Percentiles rank a stretch among this genome's conserved stretches.
Conservation (phyloP, 176 grass and related monocot species). For the Aegilops speltoides region DNA sequence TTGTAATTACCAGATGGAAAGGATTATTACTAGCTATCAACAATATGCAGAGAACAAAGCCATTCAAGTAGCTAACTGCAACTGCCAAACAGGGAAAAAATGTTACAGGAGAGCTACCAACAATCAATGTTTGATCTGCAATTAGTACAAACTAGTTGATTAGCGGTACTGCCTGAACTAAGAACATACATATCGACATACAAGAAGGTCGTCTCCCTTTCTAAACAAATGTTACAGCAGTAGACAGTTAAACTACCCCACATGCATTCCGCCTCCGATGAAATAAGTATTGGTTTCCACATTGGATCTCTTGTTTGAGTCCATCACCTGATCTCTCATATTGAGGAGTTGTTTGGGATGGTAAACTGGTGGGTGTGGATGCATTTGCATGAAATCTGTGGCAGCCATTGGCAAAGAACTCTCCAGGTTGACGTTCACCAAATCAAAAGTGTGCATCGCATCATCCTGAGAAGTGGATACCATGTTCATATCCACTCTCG, state of each 20-base stretch:
- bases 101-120: slow-evolving; percentile 41
- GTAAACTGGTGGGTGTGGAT: slow-evolving; percentile 45
- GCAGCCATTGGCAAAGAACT: slow-evolving; percentile 50
- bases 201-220: slow-evolving; percentile 19
- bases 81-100: slow-evolving; percentile 31
- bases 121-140: slow-evolving; percentile 39
- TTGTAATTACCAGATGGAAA: slow-evolving; percentile 20
- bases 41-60: slow-evolving; percentile 30
- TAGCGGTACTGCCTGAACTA: slow-evolving; percentile 47
- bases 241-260: slow-evolving; percentile 44
- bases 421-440: slow-evolving; percentile 59
- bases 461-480: slow-evolving; percentile 51
- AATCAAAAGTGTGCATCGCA: slow-evolving; percentile 46
- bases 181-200: slow-evolving; percentile 42
- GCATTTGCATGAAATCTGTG: slow-evolving; percentile 72
- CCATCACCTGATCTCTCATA: slow-evolving; percentile 55
- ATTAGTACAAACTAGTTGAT: slow-evolving; percentile 49
- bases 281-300: slow-evolving; percentile 59
- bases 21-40: slow-evolving; percentile 19
- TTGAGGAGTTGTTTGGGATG: slow-evolving; percentile 49
- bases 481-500: slow-evolving; percentile 53
- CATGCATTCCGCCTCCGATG: slow-evolving; percentile 62
- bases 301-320: slow-evolving; percentile 63
- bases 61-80: slow-evolving; percentile 28
- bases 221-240: slow-evolving; percentile 24